phyloP scores from a whole-genome alignment of 768 basidiomycete species.

The Leccinum sublutescens region DNA sequence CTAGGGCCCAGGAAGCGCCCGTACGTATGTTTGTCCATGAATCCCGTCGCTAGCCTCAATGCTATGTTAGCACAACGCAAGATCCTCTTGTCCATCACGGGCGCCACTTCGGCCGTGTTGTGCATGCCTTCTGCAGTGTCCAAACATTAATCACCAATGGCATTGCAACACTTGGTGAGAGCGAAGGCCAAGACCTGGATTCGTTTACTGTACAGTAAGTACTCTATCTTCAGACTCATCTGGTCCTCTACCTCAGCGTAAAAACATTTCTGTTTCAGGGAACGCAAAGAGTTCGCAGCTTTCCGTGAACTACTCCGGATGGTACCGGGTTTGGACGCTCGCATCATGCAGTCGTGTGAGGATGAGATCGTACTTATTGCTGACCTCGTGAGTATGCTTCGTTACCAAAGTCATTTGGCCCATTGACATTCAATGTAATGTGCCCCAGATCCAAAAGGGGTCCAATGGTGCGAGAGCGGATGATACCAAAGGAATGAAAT shows the following conservation, averaged over 20 bases:
- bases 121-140: not conserved
- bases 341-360: not conserved
- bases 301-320: not conserved
- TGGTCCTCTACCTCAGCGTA: not conserved
- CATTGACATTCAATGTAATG: not conserved
- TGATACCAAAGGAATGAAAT: not conserved
- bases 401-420: not conserved
- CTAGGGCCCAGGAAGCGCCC: not conserved
- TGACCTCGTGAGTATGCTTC: not conserved
- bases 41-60: not conserved
- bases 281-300: not conserved
- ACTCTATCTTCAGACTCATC: not conserved
- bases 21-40: not conserved
- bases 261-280: not conserved
- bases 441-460: not conserved
- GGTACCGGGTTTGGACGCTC: not conserved
- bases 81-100: not conserved
- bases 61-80: not conserved
- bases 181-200: not conserved
- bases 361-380: not conserved
- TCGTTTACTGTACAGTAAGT: not conserved
- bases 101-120: not conserved
- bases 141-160: not conserved
- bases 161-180: not conserved
- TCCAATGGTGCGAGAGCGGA: not conserved